These are phyloP conservation scores for Fusarium bactridioides DNA, from an alignment of 2,329 filamentous ascomycete genomes.

Conservation along the genomic window DNA sequence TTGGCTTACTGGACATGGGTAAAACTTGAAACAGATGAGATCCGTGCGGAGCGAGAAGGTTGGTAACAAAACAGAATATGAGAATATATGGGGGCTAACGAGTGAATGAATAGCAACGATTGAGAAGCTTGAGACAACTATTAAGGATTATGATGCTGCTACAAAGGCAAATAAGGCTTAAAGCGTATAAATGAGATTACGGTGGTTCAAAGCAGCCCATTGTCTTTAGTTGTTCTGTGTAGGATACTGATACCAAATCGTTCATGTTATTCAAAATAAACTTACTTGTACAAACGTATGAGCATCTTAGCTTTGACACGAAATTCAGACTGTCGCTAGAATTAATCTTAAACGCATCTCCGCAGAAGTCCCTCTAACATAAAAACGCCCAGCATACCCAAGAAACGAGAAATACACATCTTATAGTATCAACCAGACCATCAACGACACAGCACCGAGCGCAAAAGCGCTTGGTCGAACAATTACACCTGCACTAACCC, in stretches of 20 bases:
- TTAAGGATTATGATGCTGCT: slow-evolving; percentile 46
- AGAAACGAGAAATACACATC: neutral
- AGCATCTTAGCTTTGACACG: neutral
- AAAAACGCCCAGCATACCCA: slow-evolving; percentile 20
- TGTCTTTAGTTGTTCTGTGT: neutral
- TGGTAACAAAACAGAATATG: slow-evolving; percentile 30
- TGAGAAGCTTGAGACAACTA: slow-evolving; percentile 48
- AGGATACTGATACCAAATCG: neutral
- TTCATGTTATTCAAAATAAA: neutral
- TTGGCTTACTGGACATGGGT: slow-evolving; percentile 77
- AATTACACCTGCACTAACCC: slow-evolving; percentile 23
- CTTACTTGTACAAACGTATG: neutral
- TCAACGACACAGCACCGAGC: slow-evolving; percentile 23
- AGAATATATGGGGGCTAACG: slow-evolving; percentile 14
- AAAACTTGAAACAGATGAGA: slow-evolving; percentile 77
- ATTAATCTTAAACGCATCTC: neutral
- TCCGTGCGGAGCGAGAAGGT: slow-evolving; percentile 67
- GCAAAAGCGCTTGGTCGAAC: slow-evolving; percentile 26
- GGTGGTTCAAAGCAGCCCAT: neutral
- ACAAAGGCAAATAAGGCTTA: slow-evolving; percentile 34
- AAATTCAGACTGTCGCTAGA: neutral
- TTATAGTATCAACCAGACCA: slow-evolving; percentile 32
- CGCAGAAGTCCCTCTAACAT: slow-evolving; percentile 5
- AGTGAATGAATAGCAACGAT: slow-evolving; percentile 43
- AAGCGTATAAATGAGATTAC: neutral